These are phyloP conservation scores for Actinomucor elegans DNA, from an alignment of 371 early-diverging fungal genomes.

Conservation along the genomic window DNA sequence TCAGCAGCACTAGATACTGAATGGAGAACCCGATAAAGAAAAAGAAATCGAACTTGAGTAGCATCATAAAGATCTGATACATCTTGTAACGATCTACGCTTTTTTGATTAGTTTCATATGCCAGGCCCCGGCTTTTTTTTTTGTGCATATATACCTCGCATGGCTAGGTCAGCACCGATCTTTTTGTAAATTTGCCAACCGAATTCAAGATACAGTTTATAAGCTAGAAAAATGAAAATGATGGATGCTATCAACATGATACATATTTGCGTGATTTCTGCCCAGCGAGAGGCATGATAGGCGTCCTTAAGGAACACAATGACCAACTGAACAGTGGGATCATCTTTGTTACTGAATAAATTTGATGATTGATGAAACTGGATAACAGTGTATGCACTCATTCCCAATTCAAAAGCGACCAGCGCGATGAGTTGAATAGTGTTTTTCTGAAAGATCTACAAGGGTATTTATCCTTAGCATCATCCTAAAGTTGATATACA, in stretches of 20 bases:
- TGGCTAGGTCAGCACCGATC: conserved; percentile 86
- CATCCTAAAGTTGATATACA: not conserved
- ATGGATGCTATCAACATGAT: conserved; percentile 38
- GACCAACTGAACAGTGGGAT: not conserved
- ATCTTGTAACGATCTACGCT: conserved; percentile 69
- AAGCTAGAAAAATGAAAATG: conserved; percentile 39
- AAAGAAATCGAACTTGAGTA: conserved; percentile 88
- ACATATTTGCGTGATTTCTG: conserved; percentile 49
- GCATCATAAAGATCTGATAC: conserved; percentile 86
- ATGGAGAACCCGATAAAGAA: conserved; percentile 85
- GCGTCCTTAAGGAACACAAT: conserved; percentile 25
- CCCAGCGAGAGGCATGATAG: conserved; percentile 42
- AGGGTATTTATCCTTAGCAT: not conserved
- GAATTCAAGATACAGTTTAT: conserved; percentile 48
- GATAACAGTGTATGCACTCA: conserved; percentile 47
- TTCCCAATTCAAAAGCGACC: conserved; percentile 48
- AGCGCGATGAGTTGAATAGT: conserved; percentile 53
- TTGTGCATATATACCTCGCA: conserved; percentile 56
- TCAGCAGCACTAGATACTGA: conserved; percentile 78
- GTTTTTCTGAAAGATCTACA: conserved; percentile 49
- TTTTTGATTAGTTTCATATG: not conserved
- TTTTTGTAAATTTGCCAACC: conserved; percentile 90
- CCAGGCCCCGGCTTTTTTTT: too few relatives aligned
- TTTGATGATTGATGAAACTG: conserved; percentile 51
- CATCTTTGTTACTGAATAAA: conserved; percentile 19